Evolutionary conservation across 805 yeast genomes (phyloP).

Genomic region (Sugiyamaella valdiviana): DNA sequence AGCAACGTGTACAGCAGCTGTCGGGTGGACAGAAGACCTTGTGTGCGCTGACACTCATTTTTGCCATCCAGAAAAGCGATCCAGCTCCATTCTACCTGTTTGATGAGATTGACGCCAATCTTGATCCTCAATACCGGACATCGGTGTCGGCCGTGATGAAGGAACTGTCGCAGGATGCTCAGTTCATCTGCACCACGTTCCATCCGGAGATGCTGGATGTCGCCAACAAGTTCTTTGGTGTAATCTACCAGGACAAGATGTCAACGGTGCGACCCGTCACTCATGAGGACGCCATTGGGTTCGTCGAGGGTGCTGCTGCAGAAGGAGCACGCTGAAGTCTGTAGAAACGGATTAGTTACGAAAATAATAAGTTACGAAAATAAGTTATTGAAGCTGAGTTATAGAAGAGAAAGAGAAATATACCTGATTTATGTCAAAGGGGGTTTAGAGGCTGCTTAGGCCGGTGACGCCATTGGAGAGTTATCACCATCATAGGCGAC

Average conservation of each 20-base stretch:
- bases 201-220: conserved; percentile 85
- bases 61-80: conserved; percentile 91
- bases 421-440: background rate
- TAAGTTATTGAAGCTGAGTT: background rate
- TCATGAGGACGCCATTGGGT: conserved; percentile 68
- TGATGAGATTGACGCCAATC: conserved; percentile 94
- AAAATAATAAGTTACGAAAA: background rate
- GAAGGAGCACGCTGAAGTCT: background rate
- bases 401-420: background rate
- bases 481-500: conserved; percentile 17
- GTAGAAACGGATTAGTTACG: background rate
- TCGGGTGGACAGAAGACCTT: conserved; percentile 96
- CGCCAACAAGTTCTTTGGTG: conserved; percentile 85
- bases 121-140: conserved; percentile 85
- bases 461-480: conserved; percentile 14
- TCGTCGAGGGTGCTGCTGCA: conserved; percentile 54
- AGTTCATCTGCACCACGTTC: conserved; percentile 94
- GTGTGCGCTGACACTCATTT: conserved; percentile 90
- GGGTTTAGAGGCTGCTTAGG: background rate
- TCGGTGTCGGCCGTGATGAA: conserved; percentile 76
- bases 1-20: conserved; percentile 78
- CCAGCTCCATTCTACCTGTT: conserved; percentile 96
- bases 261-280: conserved; percentile 69
- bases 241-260: conserved; percentile 72
- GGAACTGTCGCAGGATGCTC: conserved; percentile 61